Conservation (phyloP, 202 grass and related monocot species). For the Zoysia matrella region DNA sequence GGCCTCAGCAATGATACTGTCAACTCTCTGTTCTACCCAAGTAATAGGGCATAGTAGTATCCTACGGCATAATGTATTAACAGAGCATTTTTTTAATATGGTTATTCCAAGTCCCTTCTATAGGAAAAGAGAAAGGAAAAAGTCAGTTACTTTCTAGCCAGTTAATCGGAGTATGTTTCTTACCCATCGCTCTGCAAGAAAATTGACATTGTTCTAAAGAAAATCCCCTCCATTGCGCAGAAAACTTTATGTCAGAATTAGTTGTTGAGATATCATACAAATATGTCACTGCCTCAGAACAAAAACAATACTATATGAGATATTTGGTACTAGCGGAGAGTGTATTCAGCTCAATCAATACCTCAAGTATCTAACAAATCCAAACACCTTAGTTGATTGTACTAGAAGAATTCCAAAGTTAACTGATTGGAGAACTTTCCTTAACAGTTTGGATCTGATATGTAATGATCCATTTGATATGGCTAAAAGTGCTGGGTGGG, state of each 20-base stretch:
- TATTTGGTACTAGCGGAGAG: neutral
- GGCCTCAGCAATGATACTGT: neutral
- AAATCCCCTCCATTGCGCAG: neutral
- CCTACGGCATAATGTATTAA: neutral
- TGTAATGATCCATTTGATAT: neutral
- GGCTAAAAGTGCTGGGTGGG: neutral
- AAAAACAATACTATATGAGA: neutral
- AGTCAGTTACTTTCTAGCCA: neutral
- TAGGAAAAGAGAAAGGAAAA: neutral
- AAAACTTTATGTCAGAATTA: neutral
- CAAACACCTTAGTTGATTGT: neutral
- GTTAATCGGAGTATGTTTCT: neutral
- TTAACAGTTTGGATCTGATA: neutral
- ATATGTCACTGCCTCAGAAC: neutral
- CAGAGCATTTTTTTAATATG: neutral
- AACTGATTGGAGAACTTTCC: constrained; percentile 1
- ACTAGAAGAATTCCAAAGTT: neutral
- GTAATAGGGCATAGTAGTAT: neutral
- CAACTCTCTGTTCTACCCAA: neutral
- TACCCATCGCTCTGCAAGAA: constrained; percentile 12
- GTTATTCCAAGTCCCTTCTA: neutral
- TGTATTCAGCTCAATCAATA: neutral
- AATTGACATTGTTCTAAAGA: neutral
- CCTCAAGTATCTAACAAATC: neutral
- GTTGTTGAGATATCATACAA: neutral